Evolutionary conservation across 306 rosid genomes (phyloP), one percentile per base, ranked within the genome.

Genomic region (Alnus glutinosa): DNA sequence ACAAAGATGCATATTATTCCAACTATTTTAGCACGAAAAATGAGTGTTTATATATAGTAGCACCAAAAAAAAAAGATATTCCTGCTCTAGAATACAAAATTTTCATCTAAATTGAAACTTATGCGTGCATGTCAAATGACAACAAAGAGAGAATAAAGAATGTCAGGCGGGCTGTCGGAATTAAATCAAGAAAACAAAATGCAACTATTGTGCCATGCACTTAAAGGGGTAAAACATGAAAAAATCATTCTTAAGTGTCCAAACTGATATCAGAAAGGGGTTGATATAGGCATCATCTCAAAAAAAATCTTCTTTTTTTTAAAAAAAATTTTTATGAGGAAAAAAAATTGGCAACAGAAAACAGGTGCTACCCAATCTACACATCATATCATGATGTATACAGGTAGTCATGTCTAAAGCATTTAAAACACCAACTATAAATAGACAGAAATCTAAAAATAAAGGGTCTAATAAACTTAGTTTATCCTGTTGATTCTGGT

Each of bases 1-100:
- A 84, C 44, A 79, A 67, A 73, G 69, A 86, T 71, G 52, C 52
- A 78, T 32, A 57, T 11, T 6, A 9, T 18, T n/a, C 30, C 52
- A 68, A 68, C 19, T 18, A 68, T 42, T 68, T 68, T 34, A 55
- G 61, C 55, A 75, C 57, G 67, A 77, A 44, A 64, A 67, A 50
- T 12, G 44, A 78, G n/a, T 61, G 42, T 83, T 42, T 77, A 51
- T 58, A 63, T 36, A 73, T 23, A 73, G 67, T 58, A 70, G 16
- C 61, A 15, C 49, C 34, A 47, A 42, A 74, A 48, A 4, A 9
- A 1, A 18, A 68, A 18, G 28, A 59, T 7, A 55, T n/a, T 55
- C 62, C 23, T n/a, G 32, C 8, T 55, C 61, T 15, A 5, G 54
- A 3, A 54, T 54, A 9, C 19, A 54, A 49, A 54, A 54, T 50